Evolutionary conservation across 768 basidiomycete genomes (phyloP).

Genomic region (Pleurotus tuoliensis): DNA sequence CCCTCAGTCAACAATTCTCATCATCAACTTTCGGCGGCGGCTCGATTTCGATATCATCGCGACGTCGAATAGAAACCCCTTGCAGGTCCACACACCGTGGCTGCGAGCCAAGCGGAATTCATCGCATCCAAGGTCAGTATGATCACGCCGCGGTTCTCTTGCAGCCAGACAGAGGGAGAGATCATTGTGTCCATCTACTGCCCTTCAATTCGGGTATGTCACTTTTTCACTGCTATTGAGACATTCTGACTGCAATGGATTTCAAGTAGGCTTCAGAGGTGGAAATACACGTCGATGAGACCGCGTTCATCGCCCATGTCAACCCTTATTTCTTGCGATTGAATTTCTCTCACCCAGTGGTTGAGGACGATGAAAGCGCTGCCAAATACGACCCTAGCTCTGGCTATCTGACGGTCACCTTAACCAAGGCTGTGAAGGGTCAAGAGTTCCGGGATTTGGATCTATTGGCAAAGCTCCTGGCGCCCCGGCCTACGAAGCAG

Average conservation of each 20-base stretch:
- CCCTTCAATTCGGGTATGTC: slow-evolving; percentile 65
- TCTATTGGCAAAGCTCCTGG: slow-evolving; percentile 71
- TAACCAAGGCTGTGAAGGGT: slow-evolving; percentile 65
- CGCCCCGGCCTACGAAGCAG: slow-evolving; percentile 47
- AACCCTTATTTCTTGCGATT: slow-evolving; percentile 84
- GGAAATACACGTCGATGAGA: slow-evolving; percentile 73
- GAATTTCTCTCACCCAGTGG: slow-evolving; percentile 61
- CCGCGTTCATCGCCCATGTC: slow-evolving; percentile 67
- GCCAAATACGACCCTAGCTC: slow-evolving; percentile 73
- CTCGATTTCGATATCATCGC: not conserved
- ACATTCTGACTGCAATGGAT: slow-evolving; percentile 11
- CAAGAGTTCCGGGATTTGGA: slow-evolving; percentile 76
- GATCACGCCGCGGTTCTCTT: slow-evolving; percentile 77
- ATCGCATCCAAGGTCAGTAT: slow-evolving; percentile 28
- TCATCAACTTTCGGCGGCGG: not conserved
- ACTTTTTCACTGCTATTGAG: slow-evolving; percentile 1
- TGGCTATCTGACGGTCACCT: slow-evolving; percentile 72
- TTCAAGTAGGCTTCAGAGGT: slow-evolving; percentile 72
- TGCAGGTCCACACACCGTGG: not conserved
- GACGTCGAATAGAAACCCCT: not conserved
- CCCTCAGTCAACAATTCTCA: not conserved
- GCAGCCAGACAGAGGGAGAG: slow-evolving; percentile 55
- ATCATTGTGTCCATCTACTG: slow-evolving; percentile 62
- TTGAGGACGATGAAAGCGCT: slow-evolving; percentile 67
- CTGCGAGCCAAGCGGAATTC: too few species aligned